Evolutionary conservation across 306 rosid genomes (phyloP).

Genomic region (Sophora flavescens): DNA sequence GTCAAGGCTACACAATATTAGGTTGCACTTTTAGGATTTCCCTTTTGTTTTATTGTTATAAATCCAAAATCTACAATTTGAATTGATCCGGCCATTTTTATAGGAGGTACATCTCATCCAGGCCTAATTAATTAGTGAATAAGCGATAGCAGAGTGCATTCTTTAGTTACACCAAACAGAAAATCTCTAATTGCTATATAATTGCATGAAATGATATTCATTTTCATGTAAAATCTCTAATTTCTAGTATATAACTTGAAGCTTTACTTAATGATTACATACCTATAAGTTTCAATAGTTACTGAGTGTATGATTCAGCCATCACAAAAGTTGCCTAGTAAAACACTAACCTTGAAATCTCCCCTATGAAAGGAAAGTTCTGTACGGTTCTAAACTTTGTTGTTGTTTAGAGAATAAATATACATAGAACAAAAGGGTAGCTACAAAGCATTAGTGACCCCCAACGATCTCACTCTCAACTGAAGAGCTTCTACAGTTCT

Average conservation of each 20-base stretch:
- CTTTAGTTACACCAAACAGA: not conserved
- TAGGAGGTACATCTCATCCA: not conserved
- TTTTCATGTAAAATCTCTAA: not conserved
- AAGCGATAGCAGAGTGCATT: not conserved
- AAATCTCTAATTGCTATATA: not conserved
- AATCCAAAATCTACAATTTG: not conserved
- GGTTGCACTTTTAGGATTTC: not conserved
- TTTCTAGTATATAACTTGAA: not conserved
- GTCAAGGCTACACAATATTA: not conserved
- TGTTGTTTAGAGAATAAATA: not conserved
- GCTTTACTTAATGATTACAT: not conserved
- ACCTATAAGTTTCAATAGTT: not conserved
- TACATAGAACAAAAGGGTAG: slow-evolving; percentile 39
- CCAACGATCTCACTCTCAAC: slow-evolving; percentile 50
- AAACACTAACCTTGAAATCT: slow-evolving; percentile 43
- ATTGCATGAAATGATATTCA: not conserved
- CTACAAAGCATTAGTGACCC: slow-evolving; percentile 36
- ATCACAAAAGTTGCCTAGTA: slow-evolving; percentile 12
- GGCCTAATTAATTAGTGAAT: not conserved
- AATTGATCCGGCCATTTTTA: not conserved
- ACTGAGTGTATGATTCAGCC: not conserved
- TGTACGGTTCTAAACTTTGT: slow-evolving; percentile 46
- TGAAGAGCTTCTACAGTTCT: slow-evolving; percentile 2
- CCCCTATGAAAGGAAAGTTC: slow-evolving; percentile 53
- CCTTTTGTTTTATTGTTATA: not conserved